Percentiles rank a stretch among this genome's conserved stretches.
These are phyloP conservation scores for Paecilomyces dactylethromorphus DNA, from an alignment of 2,329 filamentous ascomycete genomes.

Conservation along the genomic window DNA sequence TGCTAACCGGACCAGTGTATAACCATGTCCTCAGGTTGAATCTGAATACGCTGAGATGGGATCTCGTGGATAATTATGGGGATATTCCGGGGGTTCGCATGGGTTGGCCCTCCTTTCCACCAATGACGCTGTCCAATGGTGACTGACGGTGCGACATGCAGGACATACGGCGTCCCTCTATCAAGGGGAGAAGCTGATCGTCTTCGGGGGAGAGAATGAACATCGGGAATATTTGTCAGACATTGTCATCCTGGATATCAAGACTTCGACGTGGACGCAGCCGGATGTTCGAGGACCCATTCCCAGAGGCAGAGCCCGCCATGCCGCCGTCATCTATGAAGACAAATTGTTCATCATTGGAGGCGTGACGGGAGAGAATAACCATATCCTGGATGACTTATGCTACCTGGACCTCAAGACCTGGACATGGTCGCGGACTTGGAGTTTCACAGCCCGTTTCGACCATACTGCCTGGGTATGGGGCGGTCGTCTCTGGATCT, in stretches of 20 bases:
- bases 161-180: constrained; percentile 93
- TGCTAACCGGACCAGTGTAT: constrained; percentile 56
- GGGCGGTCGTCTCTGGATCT: constrained; percentile 90
- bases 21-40: constrained; percentile 93
- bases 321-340: constrained; percentile 89
- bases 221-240: constrained; percentile 93
- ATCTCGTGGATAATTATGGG: constrained; percentile 93
- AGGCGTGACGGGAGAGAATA: constrained; percentile 90
- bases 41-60: constrained; percentile 84
- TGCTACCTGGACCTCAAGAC: constrained; percentile 96
- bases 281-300: constrained; percentile 77
- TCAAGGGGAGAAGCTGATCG: constrained; percentile 87
- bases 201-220: constrained; percentile 97
- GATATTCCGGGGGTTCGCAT: constrained; percentile 96
- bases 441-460: constrained; percentile 91
- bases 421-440: constrained; percentile 93
- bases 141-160: constrained; percentile 27
- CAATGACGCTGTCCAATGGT: constrained; percentile 6
- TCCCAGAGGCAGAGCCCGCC: constrained; percentile 83
- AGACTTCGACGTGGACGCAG: constrained; percentile 91
- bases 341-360: constrained; percentile 95
- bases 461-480: constrained; percentile 95
- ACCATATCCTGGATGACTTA: constrained; percentile 88
- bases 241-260: constrained; percentile 90
- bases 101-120: constrained; percentile 52